Conservation (phyloP, 1,139 yeast genomes). For the Wickerhamomyces sp. region DNA sequence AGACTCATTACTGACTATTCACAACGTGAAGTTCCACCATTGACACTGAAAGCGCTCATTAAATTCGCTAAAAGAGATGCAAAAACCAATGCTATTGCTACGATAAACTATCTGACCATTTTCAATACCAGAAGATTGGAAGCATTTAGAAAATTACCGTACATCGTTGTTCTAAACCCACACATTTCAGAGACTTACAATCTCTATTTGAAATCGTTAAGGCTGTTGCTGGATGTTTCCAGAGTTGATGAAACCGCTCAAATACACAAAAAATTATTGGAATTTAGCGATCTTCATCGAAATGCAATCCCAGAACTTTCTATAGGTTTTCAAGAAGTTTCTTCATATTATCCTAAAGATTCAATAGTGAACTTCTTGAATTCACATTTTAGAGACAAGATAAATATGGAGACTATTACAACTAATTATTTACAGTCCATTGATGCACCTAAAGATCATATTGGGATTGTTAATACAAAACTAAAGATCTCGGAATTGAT, state of each 20-base stretch:
- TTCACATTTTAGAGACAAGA: constrained; percentile 76
- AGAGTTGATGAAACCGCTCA: constrained; percentile 24
- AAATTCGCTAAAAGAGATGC: constrained; percentile 37
- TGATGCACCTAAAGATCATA: constrained; percentile 40
- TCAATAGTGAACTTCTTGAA: constrained; percentile 62
- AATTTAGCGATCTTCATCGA: constrained; percentile 69
- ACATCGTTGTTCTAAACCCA: constrained; percentile 83
- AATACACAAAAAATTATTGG: constrained; percentile 52
- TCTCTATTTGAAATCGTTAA: constrained; percentile 67
- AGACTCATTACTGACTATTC: constrained; percentile 49
- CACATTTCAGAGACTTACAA: constrained; percentile 78
- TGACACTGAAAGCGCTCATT: constrained; percentile 43
- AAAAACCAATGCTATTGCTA: constrained; percentile 30
- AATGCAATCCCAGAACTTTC: constrained; percentile 81
- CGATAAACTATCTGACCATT: constrained; percentile 39
- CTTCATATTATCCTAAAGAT: constrained; percentile 44
- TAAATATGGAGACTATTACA: constrained; percentile 78
- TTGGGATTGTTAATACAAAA: constrained; percentile 69
- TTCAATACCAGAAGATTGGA: constrained; percentile 49
- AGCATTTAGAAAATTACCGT: constrained; percentile 72
- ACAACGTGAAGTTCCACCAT: constrained; percentile 40
- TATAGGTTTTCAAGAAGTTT: constrained; percentile 76
- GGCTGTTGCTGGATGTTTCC: constrained; percentile 45
- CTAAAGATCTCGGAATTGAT: constrained; percentile 61
- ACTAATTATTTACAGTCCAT: constrained; percentile 74